Conservation (phyloP, 2,329 filamentous ascomycete genomes). For the Talaromyces sp. region DNA sequence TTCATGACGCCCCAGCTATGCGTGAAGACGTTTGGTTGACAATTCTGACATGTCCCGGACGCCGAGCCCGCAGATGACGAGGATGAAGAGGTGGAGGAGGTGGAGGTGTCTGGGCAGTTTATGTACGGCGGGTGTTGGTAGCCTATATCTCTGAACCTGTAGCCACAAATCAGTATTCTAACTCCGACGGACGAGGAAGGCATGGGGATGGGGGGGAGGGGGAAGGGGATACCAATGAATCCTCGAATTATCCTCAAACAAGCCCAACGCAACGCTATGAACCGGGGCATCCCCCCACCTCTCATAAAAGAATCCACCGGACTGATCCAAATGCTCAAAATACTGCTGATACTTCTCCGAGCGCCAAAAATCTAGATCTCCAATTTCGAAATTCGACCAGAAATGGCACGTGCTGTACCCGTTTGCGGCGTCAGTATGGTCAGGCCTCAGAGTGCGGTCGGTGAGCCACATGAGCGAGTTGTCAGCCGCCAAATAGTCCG, state of each 20-base stretch:
- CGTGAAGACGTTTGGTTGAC: slow-evolving; percentile 79
- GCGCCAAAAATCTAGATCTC: slow-evolving; percentile 87
- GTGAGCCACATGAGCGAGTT: slow-evolving; percentile 87
- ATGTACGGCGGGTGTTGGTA: slow-evolving; percentile 98
- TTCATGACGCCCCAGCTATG: slow-evolving; percentile 71
- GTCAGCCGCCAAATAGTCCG: slow-evolving; percentile 74
- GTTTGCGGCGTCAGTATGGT: slow-evolving; percentile 75
- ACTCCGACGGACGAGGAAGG: too few relatives aligned
- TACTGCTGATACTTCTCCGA: slow-evolving; percentile 89
- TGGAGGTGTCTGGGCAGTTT: slow-evolving; percentile 91
- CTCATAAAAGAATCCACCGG: slow-evolving; percentile 98
- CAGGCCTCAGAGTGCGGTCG: slow-evolving; percentile 71
- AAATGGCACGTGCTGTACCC: slow-evolving; percentile 99
- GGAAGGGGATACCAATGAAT: slow-evolving; percentile 73
- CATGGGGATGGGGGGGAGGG: too few relatives aligned
- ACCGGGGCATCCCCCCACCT: slow-evolving; percentile 97
- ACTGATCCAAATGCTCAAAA: slow-evolving; percentile 89
- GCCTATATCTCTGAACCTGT: slow-evolving; percentile 96
- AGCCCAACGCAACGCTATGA: slow-evolving; percentile 84
- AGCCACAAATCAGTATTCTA: neutral
- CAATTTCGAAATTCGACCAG: slow-evolving; percentile 99
- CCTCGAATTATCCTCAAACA: slow-evolving; percentile 87
- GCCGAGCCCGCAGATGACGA: neutral
- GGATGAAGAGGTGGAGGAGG: slow-evolving; percentile 42
- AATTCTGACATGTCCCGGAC: slow-evolving; percentile 72